Base-by-base conservation (phyloP, 371 early-diverging fungal species). In the Mucor plumbeus region DNA sequence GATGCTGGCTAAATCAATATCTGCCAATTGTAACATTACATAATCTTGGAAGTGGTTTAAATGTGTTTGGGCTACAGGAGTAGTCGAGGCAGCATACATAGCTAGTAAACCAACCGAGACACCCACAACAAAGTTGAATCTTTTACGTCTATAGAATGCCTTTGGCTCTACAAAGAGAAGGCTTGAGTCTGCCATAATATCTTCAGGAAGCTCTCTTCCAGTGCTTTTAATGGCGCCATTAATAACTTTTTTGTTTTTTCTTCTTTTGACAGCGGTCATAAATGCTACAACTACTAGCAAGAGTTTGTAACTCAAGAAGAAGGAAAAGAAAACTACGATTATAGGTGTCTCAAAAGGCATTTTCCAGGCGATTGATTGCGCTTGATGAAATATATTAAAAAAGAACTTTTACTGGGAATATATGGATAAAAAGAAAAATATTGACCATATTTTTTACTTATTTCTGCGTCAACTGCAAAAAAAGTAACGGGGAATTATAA, bases 1-100 rank as follows among this genome's bases (percentile, higher is more conserved):
- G 59, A 90, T 76, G 33, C 87, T 80, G 6, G 81, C 64, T 17
- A 92, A 67, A 65, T 92, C 91, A 59, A 91, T 79, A 69, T 92
- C 93, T 5, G 80, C 77, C 19, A 83, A 56, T 56, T 78, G 79
- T 1, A 80, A 41, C 5, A 73, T 61, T 1, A 80, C 61, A 63
- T 73, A 83, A 31, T 75, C 69, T 43, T 83, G 80, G 5, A 83
- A 43, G 5, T 71, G 68, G 43, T 68, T 75, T 3, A 80, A 54
- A 31, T 77, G 80, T 15, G 61, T 70, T 40, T 75, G 80, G n/a
- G 81, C 81, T 2, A 66, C 65, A 17, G 80, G 79, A n/a, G 78
- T 79, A 1, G 76, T 73, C 0, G 79, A 76, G 0, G 71, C 74
- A 53, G 66, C 76, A 44, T 72, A 74, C 48, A 70, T 61, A 19